phyloP scores from a whole-genome alignment of 2,329 filamentous ascomycete genomes.

The Aspergillaceae sp. region DNA sequence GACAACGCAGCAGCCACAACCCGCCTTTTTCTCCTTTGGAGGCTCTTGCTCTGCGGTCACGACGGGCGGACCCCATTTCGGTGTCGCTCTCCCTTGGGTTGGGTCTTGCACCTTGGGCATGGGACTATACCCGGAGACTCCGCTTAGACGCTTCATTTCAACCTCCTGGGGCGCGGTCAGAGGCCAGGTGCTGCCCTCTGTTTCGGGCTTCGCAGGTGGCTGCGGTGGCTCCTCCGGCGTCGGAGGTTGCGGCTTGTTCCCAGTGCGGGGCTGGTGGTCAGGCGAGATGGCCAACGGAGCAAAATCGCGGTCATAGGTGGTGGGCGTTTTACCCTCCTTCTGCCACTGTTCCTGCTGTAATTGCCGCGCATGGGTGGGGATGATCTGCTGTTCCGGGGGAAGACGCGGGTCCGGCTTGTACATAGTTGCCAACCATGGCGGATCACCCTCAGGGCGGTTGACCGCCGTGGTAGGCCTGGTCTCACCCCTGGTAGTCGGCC shows the following conservation, averaged over 20 bases:
- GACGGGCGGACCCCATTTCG: slow-evolving; percentile 37
- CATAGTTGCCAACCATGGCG: slow-evolving; percentile 88
- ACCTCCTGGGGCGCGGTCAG: slow-evolving; percentile 20
- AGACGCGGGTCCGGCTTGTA: slow-evolving; percentile 93
- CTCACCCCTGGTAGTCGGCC: slow-evolving; percentile 55
- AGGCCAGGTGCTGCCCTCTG: slow-evolving; percentile 7
- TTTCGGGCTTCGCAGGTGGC: slow-evolving; percentile 2
- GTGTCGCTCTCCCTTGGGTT: slow-evolving; percentile 25
- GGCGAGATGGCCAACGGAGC: slow-evolving; percentile 56
- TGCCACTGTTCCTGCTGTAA: slow-evolving; percentile 95
- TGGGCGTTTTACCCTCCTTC: slow-evolving; percentile 77
- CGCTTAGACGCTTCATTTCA: slow-evolving; percentile 29
- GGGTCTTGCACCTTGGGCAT: slow-evolving; percentile 40
- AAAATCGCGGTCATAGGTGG: slow-evolving; percentile 79
- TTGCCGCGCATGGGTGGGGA: slow-evolving; percentile 84
- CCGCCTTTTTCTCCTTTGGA: slow-evolving; percentile 34
- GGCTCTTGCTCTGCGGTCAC: slow-evolving; percentile 46
- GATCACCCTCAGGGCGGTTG: slow-evolving; percentile 81
- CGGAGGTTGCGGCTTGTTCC: slow-evolving; percentile 6
- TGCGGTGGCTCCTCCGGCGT: slow-evolving; percentile 3
- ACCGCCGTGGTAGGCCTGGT: slow-evolving; percentile 45
- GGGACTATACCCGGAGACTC: slow-evolving; percentile 42
- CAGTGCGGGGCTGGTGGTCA: slow-evolving; percentile 21
- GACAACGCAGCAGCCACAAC: slow-evolving; percentile 64
- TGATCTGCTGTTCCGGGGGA: slow-evolving; percentile 87